Evolutionary conservation across 2,329 filamentous ascomycete genomes (phyloP), one percentile per base, ranked within the genome.

Genomic region (Diaporthe sp.): DNA sequence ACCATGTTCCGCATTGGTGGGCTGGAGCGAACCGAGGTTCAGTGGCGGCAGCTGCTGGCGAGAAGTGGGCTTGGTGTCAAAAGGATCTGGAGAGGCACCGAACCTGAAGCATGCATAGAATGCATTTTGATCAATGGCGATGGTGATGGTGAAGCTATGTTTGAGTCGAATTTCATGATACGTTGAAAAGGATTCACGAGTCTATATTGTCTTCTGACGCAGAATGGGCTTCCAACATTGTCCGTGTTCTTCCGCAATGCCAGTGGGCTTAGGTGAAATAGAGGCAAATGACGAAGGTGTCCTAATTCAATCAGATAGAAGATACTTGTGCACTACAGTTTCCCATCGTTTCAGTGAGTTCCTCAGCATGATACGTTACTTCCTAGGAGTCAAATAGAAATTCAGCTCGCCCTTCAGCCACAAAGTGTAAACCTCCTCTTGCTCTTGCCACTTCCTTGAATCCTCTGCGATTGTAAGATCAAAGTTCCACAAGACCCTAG

Each of bases 401-500:
- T 58, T 65, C 22, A 75, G 42, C 25, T 68, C 51, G 10, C 63
- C 63, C 42, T 75, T 82, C 4, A 82, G 78, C 84, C 84, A 85
- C 71, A 85, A 79, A 2, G 81, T n/a, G 75, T 81, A 84, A 15
- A 82, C 75, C 44, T 72, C 55, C 57, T 80, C 84, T 17, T 78
- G 76, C 34, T 79, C 74, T 9, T 85, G 82, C 85, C 86, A 87
- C 12, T 81, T 73, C 6, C 78, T 49, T 10, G 81, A 81, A 10
- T 82, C 82, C 4, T 82, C 78, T 2, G 78, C 79, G 9, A 87
- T 79, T 47, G 82, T 79, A 67, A 88, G 75, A 61, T 89, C 87
- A 73, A 89, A 89, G 22, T 85, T 83, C 74, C 81, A 88, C 2
- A 89, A 76, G 7, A 90, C 72, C 17, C 85, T 83, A 1, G 86